phyloP scores from a whole-genome alignment of 2,329 filamentous ascomycete species.

The Geosmithia putterillii region DNA sequence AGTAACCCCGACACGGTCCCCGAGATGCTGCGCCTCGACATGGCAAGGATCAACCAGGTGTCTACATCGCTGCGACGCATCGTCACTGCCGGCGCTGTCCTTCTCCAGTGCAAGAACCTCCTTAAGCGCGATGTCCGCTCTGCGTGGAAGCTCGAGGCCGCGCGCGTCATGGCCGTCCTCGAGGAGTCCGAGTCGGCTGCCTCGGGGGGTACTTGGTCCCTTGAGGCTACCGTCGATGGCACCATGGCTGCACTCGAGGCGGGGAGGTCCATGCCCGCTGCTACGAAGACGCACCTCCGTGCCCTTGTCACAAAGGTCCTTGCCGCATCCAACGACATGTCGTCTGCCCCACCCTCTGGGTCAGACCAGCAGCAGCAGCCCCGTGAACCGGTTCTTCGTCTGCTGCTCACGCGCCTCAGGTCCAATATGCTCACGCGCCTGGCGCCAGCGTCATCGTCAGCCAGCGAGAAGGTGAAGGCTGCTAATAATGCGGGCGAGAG shows the following conservation, averaged over 20 bases:
- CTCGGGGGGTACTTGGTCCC: too few species aligned
- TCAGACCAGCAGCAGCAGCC: constrained; percentile 16
- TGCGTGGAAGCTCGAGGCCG: constrained; percentile 64
- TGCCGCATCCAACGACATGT: constrained; percentile 33
- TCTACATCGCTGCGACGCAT: constrained; percentile 37
- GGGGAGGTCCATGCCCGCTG: constrained; percentile 51
- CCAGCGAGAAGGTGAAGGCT: constrained; percentile 58
- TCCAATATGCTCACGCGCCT: constrained; percentile 54
- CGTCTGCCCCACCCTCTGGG: constrained; percentile 8
- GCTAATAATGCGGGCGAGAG: constrained; percentile 58
- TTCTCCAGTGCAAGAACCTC: constrained; percentile 72
- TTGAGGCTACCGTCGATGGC: constrained; percentile 44
- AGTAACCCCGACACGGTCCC: constrained; percentile 38
- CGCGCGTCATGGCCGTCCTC: constrained; percentile 57
- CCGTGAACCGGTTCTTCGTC: constrained; percentile 48
- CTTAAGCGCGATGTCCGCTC: constrained; percentile 69
- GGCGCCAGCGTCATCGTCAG: constrained; percentile 50
- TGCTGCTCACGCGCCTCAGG: constrained; percentile 56
- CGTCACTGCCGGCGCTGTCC: constrained; percentile 60
- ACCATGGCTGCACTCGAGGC: constrained; percentile 51
- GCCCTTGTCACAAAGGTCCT: constrained; percentile 45
- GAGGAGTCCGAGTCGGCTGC: constrained; percentile 41
- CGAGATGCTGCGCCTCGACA: constrained; percentile 62
- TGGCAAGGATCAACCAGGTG: constrained; percentile 40
- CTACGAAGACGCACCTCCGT: constrained; percentile 46